Percentiles rank a stretch among this genome's conserved stretches.
phyloP scores from a whole-genome alignment of 169 alveolate genomes.

The Blepharisma undulans region DNA sequence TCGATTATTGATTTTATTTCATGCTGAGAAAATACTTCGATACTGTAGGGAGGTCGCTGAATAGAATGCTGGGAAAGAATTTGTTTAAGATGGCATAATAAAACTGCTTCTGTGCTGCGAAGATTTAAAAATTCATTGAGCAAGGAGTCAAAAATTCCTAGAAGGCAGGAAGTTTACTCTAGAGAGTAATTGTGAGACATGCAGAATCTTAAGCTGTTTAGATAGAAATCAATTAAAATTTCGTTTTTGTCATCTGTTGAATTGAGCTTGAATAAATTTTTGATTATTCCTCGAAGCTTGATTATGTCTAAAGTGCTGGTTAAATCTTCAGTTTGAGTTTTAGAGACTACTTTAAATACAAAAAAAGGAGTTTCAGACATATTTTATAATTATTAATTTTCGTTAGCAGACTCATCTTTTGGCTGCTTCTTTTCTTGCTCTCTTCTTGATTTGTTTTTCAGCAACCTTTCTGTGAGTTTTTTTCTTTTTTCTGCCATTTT shows the following conservation, averaged over 20 bases:
- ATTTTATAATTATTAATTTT: not conserved
- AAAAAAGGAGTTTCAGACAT: not conserved
- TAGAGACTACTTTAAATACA: not conserved
- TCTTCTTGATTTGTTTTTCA: not conserved
- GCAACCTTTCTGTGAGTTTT: not conserved
- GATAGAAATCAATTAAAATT: slow-evolving; percentile 28
- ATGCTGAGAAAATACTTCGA: slow-evolving; percentile 48
- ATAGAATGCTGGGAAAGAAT: slow-evolving; percentile 50
- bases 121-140: slow-evolving; percentile 14
- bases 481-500: not conserved
- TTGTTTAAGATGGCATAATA: slow-evolving; percentile 39
- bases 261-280: not conserved
- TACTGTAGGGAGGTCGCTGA: slow-evolving; percentile 64
- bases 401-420: not conserved
- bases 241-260: slow-evolving; percentile 34
- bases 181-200: slow-evolving; percentile 28
- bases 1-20: slow-evolving; percentile 57
- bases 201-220: slow-evolving; percentile 27
- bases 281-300: not conserved
- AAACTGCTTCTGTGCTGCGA: slow-evolving; percentile 32
- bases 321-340: slow-evolving; percentile 33
- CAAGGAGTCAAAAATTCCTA: slow-evolving; percentile 27
- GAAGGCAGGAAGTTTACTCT: slow-evolving; percentile 35
- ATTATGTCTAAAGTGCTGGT: not conserved
- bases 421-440: not conserved